Conservation (phyloP, 805 yeast genomes). For the Saccharomyces eubayanus region DNA sequence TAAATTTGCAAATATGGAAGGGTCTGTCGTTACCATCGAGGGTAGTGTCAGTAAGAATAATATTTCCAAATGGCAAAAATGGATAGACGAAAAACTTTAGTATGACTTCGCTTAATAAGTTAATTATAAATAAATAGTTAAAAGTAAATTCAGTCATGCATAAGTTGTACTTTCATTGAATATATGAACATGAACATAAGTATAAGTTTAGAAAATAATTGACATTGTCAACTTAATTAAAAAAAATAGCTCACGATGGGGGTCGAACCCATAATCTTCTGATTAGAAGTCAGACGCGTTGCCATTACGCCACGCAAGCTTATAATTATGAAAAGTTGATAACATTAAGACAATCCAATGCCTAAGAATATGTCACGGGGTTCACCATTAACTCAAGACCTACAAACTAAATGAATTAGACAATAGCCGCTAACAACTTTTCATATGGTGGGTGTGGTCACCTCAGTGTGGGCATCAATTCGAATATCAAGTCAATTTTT, state of each 20-base stretch:
- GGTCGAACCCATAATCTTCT: slow-evolving; percentile 50
- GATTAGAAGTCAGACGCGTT: slow-evolving; percentile 51
- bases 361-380: too few species aligned
- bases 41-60: slow-evolving; percentile 64
- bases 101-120: background rate
- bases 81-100: slow-evolving; percentile 57
- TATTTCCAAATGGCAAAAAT: slow-evolving; percentile 55
- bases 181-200: too few species aligned
- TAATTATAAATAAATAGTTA: background rate
- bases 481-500: background rate
- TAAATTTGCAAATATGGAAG: slow-evolving; percentile 61
- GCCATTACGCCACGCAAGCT: slow-evolving; percentile 50
- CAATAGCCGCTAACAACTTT: too few species aligned
- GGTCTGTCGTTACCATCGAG: slow-evolving; percentile 56
- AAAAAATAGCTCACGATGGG: slow-evolving; percentile 45
- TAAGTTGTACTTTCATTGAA: background rate
- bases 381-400: too few species aligned
- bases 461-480: background rate
- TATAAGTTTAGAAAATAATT: background rate
- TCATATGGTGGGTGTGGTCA: slow-evolving; percentile 5
- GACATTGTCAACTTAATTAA: background rate
- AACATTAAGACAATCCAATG: background rate
- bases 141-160: background rate
- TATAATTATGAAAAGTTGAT: background rate
- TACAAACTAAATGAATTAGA: too few species aligned